Evolutionary conservation across 192 early-diverging fungal genomes (phyloP).

Genomic region (Backusella tuberculispora): DNA sequence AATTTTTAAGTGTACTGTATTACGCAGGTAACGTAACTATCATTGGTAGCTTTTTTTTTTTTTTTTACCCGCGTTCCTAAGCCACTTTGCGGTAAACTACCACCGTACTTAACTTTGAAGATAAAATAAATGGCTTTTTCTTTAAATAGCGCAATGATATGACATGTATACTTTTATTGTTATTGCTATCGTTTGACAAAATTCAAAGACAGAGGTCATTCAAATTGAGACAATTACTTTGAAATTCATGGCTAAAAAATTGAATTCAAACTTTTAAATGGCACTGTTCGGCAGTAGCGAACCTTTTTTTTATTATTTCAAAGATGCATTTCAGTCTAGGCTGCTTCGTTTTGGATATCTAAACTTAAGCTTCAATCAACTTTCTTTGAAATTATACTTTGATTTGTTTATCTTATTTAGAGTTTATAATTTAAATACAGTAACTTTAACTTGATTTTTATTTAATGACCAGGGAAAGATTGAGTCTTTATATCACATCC

Average conservation of each 20-base stretch:
- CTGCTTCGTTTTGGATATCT: neutral
- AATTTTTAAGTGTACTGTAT: neutral
- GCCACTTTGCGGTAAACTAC: neutral
- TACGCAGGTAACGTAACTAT: neutral
- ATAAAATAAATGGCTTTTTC: no score
- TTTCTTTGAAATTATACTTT: neutral
- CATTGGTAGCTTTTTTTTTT: neutral
- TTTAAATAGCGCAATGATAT: no score
- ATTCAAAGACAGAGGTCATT: slow-evolving; percentile 5
- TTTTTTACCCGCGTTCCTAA: neutral
- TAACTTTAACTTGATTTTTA: neutral
- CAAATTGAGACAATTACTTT: neutral
- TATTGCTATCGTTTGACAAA: slow-evolving; percentile 1
- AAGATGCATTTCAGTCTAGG: neutral
- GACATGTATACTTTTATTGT: neutral
- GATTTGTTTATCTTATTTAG: neutral
- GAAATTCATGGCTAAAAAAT: neutral
- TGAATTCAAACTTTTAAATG: neutral
- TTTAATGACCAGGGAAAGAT: neutral
- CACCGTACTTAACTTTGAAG: neutral
- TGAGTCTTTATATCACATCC: neutral
- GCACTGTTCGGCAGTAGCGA: neutral
- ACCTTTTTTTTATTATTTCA: neutral
- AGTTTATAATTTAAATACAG: slow-evolving; percentile 2
- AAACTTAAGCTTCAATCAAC: neutral